These are phyloP conservation scores for Polyplosphaeria fusca DNA, from an alignment of 495 filamentous ascomycete genomes.

Conservation along the genomic window DNA sequence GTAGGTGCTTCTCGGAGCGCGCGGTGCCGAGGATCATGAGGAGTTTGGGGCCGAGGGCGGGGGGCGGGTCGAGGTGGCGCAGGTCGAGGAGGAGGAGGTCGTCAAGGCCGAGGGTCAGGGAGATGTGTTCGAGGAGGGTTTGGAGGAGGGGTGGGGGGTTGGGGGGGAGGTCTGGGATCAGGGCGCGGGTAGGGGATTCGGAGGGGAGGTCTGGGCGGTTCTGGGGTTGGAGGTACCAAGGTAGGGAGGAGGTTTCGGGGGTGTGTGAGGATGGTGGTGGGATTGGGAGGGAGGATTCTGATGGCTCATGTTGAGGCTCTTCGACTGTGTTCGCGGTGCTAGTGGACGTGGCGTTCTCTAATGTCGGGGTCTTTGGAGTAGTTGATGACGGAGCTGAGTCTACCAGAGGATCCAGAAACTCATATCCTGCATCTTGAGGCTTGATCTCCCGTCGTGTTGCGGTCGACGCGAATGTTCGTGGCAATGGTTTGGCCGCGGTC, in stretches of 20 bases:
- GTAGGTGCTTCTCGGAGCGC: constrained; percentile 87
- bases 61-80: constrained; percentile 75
- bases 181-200: constrained; percentile 51
- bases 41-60: constrained; percentile 80
- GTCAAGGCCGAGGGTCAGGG: constrained; percentile 79
- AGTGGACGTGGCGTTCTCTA: too few relatives aligned
- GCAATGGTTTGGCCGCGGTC: background rate
- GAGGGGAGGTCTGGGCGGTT: constrained; percentile 41
- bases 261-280: too few relatives aligned
- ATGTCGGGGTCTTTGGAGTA: background rate
- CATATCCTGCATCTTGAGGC: background rate
- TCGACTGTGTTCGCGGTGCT: background rate
- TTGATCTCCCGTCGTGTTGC: background rate
- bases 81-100: constrained; percentile 74
- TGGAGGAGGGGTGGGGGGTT: constrained; percentile 69
- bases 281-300: background rate
- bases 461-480: background rate
- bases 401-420: background rate
- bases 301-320: background rate
- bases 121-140: constrained; percentile 71
- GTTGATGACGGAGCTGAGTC: background rate
- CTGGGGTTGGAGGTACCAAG: constrained; percentile 84
- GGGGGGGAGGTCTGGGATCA: constrained; percentile 70
- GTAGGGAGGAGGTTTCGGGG: constrained; percentile 39
- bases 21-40: constrained; percentile 94